These are phyloP conservation scores for Oryza nivara DNA, from an alignment of 176 grass and related monocot species.

Conservation along the genomic window DNA sequence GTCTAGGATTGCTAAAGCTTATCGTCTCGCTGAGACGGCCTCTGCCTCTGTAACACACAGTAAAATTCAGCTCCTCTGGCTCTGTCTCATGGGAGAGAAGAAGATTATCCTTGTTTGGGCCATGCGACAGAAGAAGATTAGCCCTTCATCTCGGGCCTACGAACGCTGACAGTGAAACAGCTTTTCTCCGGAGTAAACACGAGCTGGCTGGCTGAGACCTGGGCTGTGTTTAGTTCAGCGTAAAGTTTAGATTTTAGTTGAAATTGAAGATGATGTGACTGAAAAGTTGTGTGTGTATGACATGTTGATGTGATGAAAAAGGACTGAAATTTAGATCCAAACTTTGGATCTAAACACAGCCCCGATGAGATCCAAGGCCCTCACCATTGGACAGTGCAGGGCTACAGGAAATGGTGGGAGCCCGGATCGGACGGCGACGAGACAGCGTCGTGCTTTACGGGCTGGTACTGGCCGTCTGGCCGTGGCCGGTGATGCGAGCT, in stretches of 20 bases:
- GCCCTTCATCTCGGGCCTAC: not conserved
- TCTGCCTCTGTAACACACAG: not conserved
- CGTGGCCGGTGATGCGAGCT: not conserved
- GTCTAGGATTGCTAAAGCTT: slow-evolving; percentile 31
- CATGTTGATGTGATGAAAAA: too few relatives aligned
- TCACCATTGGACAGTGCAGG: not conserved
- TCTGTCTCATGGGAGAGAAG: not conserved
- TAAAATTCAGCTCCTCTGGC: not conserved
- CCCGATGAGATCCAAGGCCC: not conserved
- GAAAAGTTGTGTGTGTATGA: too few relatives aligned
- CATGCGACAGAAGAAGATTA: not conserved
- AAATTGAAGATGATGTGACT: too few relatives aligned
- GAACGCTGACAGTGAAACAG: not conserved
- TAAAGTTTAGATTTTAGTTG: too few relatives aligned
- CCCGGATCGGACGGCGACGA: not conserved
- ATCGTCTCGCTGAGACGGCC: not conserved
- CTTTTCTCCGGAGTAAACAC: slow-evolving; percentile 16
- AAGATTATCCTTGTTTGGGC: not conserved
- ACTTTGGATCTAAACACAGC: too few relatives aligned
- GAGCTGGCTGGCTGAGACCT: not conserved
- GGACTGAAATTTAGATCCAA: too few relatives aligned
- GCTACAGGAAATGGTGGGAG: not conserved
- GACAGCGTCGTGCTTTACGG: not conserved
- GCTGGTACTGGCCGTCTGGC: not conserved
- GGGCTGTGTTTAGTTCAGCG: too few relatives aligned